Base-by-base conservation (phyloP, 1,139 yeast genomes). In the Lodderomyces orthopsilosis region DNA sequence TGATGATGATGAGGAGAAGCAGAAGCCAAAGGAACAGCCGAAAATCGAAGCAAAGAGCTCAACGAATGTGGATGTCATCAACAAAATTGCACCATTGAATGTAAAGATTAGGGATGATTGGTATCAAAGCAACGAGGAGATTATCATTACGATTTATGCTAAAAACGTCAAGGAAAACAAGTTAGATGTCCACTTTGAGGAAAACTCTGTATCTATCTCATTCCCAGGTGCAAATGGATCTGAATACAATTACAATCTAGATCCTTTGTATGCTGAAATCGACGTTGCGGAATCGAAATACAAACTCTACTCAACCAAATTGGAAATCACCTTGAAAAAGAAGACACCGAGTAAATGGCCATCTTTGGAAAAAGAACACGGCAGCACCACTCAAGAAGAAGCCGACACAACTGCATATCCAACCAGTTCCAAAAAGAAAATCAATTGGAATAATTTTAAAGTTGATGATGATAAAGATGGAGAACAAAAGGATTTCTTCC, bases 401-500 rank as follows among this genome's bases (percentile, higher is more conserved):
- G 24, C 39, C 14, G 26, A 21, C 2, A 35, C 50, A 6, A 26
- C 53, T 1, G 49, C 63, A 2, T 83, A 84, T 52, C 93, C 94
- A 6, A 59, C 83, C 0, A 83, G 91, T 0, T 75, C 93, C 1
- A 75, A 74, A 45, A 59, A 73, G 65, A 60, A 71, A 8, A 75
- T 79, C 42, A 82, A 90, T 57, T 91, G 98, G 98, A 77, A 86
- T 17, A 76, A 74, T 39, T 65, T 89, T 46, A 75, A 77, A 26
- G 65, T 76, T 2, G 80, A 74, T 4, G 77, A 77, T 18, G 81
- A 74, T 1, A 69, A 64, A 21, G 74, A 68, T 14, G 68, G 65
- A 38, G 75, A 68, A 14, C 86, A 85, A 8, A 77, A 83, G 47
- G 85, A 75, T 0, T 90, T 94, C 56, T 93, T 94, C 68, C 77